Conservation (phyloP, 148 eudicot species). For the Rhododendron simsii region DNA sequence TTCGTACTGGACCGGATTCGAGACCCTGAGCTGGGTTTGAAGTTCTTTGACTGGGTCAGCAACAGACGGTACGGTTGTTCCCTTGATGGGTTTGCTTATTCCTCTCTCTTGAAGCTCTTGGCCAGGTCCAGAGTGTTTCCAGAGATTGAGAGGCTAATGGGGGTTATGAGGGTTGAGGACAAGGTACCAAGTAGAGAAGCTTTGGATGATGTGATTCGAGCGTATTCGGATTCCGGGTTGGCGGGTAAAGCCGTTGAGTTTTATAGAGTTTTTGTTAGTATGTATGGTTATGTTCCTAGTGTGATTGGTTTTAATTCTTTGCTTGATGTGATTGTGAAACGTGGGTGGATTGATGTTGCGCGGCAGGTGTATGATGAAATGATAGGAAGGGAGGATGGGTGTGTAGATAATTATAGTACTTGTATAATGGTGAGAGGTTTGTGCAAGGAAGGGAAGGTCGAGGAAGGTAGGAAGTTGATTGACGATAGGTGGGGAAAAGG, state of each 20-base stretch:
- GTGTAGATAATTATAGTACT: conserved; percentile 71
- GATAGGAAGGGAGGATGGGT: conserved; percentile 41
- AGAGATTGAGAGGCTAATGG: conserved; percentile 56
- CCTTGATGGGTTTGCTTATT: conserved; percentile 66
- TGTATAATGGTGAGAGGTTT: conserved; percentile 67
- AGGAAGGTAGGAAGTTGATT: conserved; percentile 70
- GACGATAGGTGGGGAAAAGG: conserved; percentile 83
- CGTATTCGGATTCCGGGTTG: conserved; percentile 55
- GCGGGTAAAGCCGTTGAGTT: conserved; percentile 61
- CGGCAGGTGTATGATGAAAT: conserved; percentile 55
- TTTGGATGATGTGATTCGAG: conserved; percentile 44
- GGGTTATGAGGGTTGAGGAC: conserved; percentile 39
- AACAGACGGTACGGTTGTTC: conserved; percentile 40
- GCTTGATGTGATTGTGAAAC: conserved; percentile 52
- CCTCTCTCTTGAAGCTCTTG: conserved; percentile 76
- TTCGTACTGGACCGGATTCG: conserved; percentile 66
- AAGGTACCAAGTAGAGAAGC: conserved; percentile 51
- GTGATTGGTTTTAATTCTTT: conserved; percentile 68
- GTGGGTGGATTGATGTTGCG: conserved; percentile 40
- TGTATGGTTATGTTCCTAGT: conserved; percentile 39
- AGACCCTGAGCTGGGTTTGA: conserved; percentile 58
- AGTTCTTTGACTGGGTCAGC: conserved; percentile 63
- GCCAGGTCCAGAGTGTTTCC: conserved; percentile 47
- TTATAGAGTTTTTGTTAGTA: conserved; percentile 30
- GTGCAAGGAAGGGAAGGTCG: conserved; percentile 74